Conservation (phyloP, 768 basidiomycete genomes). For the Hygrocybe coccinea region DNA sequence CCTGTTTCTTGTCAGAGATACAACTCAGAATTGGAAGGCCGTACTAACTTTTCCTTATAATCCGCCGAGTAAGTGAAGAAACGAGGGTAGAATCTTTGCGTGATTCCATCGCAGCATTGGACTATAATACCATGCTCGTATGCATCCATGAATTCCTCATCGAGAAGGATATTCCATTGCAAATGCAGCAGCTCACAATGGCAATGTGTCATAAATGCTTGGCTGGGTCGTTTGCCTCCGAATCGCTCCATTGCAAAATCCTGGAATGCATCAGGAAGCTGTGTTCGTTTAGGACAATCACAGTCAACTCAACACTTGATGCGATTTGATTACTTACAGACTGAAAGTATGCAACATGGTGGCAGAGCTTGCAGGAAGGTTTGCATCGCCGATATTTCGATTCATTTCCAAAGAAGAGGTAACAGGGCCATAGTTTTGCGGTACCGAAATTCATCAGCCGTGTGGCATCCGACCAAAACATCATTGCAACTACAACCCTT, state of each 20-base stretch:
- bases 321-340: conserved; percentile 1
- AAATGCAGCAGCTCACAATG: conserved; percentile 32
- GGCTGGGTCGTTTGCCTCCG: neutral
- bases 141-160: conserved; percentile 8
- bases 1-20: conserved; percentile 5
- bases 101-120: conserved; percentile 24
- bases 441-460: conserved; percentile 29
- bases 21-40: neutral
- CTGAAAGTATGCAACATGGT: conserved; percentile 8
- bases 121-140: conserved; percentile 22
- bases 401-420: conserved; percentile 16
- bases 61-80: conserved; percentile 31
- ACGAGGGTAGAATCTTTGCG: conserved; percentile 23
- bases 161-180: conserved; percentile 25
- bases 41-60: conserved; percentile 32
- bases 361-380: neutral
- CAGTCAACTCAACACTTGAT: neutral
- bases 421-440: conserved; percentile 19
- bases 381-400: conserved; percentile 19
- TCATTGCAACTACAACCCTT: conserved; percentile 16
- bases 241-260: neutral
- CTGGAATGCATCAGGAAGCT: conserved; percentile 5
- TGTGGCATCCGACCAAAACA: conserved; percentile 32
- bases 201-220: conserved; percentile 24
- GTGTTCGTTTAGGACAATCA: neutral